A percentile compares a stretch with the other conserved stretches of the same genome.
phyloP scores from a whole-genome alignment of 441 rosid species.

The Mallotus repandus region DNA sequence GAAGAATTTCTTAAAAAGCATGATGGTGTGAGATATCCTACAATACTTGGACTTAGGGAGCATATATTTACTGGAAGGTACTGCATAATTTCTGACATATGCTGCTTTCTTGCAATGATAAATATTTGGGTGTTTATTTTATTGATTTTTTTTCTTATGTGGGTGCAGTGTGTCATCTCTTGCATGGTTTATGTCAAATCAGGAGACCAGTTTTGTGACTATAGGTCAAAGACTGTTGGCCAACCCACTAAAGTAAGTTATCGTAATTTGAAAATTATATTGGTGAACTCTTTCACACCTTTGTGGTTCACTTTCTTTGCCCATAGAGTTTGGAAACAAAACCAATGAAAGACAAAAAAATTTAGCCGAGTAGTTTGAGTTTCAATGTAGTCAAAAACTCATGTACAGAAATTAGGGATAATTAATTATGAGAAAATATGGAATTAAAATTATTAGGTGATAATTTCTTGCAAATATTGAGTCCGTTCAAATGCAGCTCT shows the following conservation, averaged over 20 bases:
- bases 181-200: conserved; percentile 99
- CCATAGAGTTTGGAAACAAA: too few species aligned
- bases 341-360: too few species aligned
- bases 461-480: neutral
- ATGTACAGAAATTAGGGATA: too few species aligned
- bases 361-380: neutral
- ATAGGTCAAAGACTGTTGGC: conserved; percentile 98
- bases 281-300: too few species aligned
- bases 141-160: conserved; percentile 21
- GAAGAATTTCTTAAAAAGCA: conserved; percentile 93
- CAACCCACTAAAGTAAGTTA: conserved; percentile 86
- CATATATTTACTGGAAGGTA: conserved; percentile 99
- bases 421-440: neutral
- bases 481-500: neutral
- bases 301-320: too few species aligned
- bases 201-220: conserved; percentile 99
- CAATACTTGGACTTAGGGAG: conserved; percentile 98
- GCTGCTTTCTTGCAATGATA: neutral
- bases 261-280: conserved; percentile 13
- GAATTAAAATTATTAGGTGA: neutral
- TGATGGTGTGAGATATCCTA: conserved; percentile 90
- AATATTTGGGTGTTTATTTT: conserved; percentile 13
- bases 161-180: conserved; percentile 97
- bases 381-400: neutral
- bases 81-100: conserved; percentile 11